These are phyloP conservation scores for Trichosporon faecale DNA, from an alignment of 1,284 basidiomycete species.

Conservation along the genomic window DNA sequence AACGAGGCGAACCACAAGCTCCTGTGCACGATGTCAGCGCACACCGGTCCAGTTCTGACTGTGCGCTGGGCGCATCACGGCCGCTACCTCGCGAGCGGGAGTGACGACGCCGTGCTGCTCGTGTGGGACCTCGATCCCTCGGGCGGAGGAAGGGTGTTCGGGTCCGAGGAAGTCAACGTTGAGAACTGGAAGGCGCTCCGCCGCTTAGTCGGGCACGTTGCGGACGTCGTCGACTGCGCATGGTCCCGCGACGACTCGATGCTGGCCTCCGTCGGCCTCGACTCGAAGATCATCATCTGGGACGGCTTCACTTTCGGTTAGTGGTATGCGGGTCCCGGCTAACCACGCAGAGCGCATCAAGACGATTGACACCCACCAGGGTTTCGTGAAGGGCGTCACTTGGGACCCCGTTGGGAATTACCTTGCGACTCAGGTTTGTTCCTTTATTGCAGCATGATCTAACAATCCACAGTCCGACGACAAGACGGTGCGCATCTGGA, in stretches of 20 bases:
- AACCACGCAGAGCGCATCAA: conserved; percentile 64
- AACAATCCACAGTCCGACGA: conserved; percentile 73
- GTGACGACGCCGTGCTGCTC: conserved; percentile 92
- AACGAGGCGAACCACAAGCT: conserved; percentile 77
- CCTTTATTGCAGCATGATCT: not conserved
- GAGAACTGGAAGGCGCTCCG: conserved; percentile 96
- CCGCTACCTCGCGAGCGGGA: conserved; percentile 89
- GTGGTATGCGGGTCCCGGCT: conserved; percentile 27
- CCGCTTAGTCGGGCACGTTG: conserved; percentile 86
- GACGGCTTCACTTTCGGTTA: conserved; percentile 76
- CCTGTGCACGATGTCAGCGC: conserved; percentile 86
- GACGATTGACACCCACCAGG: conserved; percentile 83
- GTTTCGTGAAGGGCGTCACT: conserved; percentile 97
- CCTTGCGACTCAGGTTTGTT: conserved; percentile 69
- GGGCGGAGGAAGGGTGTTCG: conserved; percentile 81
- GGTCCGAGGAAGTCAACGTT: conserved; percentile 88
- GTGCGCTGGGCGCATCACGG: conserved; percentile 97
- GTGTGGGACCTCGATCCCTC: conserved; percentile 93
- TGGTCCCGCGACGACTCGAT: conserved; percentile 91
- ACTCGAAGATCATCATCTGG: conserved; percentile 90
- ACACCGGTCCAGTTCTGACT: conserved; percentile 85
- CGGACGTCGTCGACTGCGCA: conserved; percentile 94
- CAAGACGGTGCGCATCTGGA: conserved; percentile 93
- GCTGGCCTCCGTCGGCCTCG: conserved; percentile 89
- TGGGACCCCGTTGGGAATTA: conserved; percentile 98